Evolutionary conservation across 257 asterid genomes (phyloP).

Genomic region (Striga asiatica): DNA sequence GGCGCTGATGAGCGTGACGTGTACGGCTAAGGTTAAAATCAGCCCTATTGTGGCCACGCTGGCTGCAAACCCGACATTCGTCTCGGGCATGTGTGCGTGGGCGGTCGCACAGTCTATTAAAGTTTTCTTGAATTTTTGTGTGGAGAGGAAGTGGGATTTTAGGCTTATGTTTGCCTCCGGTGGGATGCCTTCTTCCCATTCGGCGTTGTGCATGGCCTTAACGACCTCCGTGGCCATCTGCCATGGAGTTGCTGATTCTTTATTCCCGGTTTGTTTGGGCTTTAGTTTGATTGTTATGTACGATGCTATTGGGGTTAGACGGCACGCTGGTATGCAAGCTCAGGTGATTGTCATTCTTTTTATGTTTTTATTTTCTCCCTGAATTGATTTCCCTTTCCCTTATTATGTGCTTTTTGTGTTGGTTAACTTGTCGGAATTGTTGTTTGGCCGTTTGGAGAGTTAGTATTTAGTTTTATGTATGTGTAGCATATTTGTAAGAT

Average conservation of each 20-base stretch:
- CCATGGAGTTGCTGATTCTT: constrained; percentile 77
- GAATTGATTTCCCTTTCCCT: neutral
- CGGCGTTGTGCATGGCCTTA: constrained; percentile 76
- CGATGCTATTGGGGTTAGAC: constrained; percentile 79
- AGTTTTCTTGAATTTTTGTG: constrained; percentile 64
- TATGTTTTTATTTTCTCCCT: too few species aligned
- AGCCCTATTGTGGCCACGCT: constrained; percentile 69
- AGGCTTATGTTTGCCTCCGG: constrained; percentile 71
- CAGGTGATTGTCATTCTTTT: constrained; percentile 31
- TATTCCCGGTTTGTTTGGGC: constrained; percentile 85
- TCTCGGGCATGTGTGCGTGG: constrained; percentile 70
- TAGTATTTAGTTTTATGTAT: too few species aligned
- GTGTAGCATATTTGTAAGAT: too few species aligned
- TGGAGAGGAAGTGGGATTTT: constrained; percentile 82
- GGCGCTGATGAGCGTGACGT: constrained; percentile 63
- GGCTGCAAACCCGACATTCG: constrained; percentile 76
- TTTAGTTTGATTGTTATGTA: constrained; percentile 87
- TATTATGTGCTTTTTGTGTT: neutral
- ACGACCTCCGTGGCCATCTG: constrained; percentile 83
- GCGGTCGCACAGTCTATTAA: constrained; percentile 58
- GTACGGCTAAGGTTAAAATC: constrained; percentile 72
- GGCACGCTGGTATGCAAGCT: constrained; percentile 90
- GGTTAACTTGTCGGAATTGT: too few species aligned
- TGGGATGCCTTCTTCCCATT: constrained; percentile 79
- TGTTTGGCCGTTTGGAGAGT: neutral